Conservation (phyloP, 2,329 filamentous ascomycete species). For the Ophiostoma piceae region DNA sequence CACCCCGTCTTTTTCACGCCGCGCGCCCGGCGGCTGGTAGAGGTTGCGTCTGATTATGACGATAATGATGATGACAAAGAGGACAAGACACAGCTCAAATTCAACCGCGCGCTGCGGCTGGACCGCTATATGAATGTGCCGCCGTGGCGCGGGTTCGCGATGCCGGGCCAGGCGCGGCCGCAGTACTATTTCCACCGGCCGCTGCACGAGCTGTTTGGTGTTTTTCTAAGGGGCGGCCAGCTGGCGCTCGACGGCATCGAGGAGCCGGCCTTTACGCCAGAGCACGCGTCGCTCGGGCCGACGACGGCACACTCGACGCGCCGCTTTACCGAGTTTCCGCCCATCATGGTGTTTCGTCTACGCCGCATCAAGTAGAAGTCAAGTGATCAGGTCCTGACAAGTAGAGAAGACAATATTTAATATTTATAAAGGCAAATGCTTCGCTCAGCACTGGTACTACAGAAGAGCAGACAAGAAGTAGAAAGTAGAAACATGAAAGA, state of each 20-base stretch:
- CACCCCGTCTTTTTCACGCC: slow-evolving; percentile 48
- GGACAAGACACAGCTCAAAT: slow-evolving; percentile 29
- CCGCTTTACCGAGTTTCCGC: slow-evolving; percentile 40
- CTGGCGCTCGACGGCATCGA: background rate
- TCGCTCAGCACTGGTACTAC: background rate
- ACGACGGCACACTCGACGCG: slow-evolving; percentile 33
- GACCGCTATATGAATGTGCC: slow-evolving; percentile 41
- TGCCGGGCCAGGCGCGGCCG: slow-evolving; percentile 34
- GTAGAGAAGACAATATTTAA: too few species aligned
- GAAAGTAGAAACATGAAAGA: background rate
- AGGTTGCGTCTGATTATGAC: background rate
- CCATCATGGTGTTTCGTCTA: slow-evolving; percentile 35
- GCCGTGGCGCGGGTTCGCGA: slow-evolving; percentile 37
- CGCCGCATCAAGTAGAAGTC: slow-evolving; percentile 20
- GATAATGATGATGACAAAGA: background rate
- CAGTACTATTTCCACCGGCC: slow-evolving; percentile 31
- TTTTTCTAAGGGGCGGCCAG: slow-evolving; percentile 28
- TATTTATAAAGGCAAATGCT: background rate
- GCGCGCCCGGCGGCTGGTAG: slow-evolving; percentile 30
- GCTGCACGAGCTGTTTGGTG: slow-evolving; percentile 40
- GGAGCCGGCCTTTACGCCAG: background rate
- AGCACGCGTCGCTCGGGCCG: slow-evolving; percentile 31
- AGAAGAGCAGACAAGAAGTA: background rate
- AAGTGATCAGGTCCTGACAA: too few species aligned
- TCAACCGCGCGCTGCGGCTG: slow-evolving; percentile 37